A percentile compares a stretch with the other conserved stretches of the same genome.
phyloP scores from a whole-genome alignment of 768 basidiomycete genomes.

The Sporobolomyces pararoseus region DNA sequence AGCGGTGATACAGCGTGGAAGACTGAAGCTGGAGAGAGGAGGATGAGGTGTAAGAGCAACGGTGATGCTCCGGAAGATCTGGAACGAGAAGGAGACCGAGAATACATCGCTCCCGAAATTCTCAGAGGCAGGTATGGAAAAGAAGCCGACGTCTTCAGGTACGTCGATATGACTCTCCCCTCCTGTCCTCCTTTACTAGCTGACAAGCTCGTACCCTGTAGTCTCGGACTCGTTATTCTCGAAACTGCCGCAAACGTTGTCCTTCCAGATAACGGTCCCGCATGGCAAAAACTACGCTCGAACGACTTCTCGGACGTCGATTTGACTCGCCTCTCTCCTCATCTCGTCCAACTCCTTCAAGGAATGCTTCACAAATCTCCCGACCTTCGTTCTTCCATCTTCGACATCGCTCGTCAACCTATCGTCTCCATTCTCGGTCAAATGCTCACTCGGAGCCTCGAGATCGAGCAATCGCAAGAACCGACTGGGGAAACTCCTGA shows the following conservation, averaged over 20 bases:
- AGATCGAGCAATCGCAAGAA: constrained; percentile 1
- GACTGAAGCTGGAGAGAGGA: constrained; percentile 29
- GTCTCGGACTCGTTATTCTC: constrained; percentile 91
- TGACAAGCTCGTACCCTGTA: constrained; percentile 48
- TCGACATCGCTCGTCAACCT: constrained; percentile 60
- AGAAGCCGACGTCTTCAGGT: constrained; percentile 97
- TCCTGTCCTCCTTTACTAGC: constrained; percentile 6
- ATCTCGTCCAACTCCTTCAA: constrained; percentile 65
- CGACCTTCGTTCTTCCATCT: constrained; percentile 58
- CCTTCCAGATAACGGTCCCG: constrained; percentile 90
- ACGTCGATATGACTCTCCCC: constrained; percentile 48
- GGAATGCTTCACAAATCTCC: constrained; percentile 76
- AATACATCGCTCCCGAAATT: constrained; percentile 95
- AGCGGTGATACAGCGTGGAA: constrained; percentile 35
- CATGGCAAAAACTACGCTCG: constrained; percentile 86
- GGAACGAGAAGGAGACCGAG: constrained; percentile 93
- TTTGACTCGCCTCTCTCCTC: constrained; percentile 56
- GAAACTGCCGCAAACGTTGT: constrained; percentile 94
- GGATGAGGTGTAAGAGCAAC: constrained; percentile 41
- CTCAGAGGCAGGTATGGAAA: constrained; percentile 85
- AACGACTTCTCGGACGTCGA: constrained; percentile 88
- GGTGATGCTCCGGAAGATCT: constrained; percentile 49
- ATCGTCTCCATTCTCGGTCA: constrained; percentile 53
- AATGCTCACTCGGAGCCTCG: constrained; percentile 28
- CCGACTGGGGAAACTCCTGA: constrained; percentile 51